phyloP scores from a whole-genome alignment of 106 monocot species.

The Hemerocallis citrina region DNA sequence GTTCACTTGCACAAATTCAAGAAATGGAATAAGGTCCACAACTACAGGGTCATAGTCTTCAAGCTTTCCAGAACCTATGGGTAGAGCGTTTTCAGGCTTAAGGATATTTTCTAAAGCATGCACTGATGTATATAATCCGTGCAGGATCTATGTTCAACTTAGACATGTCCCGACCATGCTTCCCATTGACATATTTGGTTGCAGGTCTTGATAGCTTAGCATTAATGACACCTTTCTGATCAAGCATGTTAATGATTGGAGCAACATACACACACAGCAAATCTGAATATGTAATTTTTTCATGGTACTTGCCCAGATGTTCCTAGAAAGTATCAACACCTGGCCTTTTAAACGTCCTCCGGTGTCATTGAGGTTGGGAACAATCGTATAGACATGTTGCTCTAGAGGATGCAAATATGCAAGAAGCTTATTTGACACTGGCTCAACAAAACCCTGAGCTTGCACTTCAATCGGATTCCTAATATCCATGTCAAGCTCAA shows the following conservation, averaged over 20 bases:
- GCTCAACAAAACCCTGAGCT: constrained; percentile 85
- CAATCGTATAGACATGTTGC: constrained; percentile 92
- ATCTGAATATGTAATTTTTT: constrained; percentile 86
- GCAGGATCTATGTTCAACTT: too few species aligned
- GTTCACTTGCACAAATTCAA: too few species aligned
- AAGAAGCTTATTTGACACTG: constrained; percentile 96
- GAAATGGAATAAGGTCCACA: too few species aligned
- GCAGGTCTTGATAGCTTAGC: constrained; percentile 84
- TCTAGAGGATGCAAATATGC: constrained; percentile 94
- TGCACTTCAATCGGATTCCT: too few species aligned
- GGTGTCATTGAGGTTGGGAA: constrained; percentile 94
- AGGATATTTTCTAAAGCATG: too few species aligned
- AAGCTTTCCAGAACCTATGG: too few species aligned
- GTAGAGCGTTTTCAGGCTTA: too few species aligned
- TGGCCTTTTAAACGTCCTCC: constrained; percentile 92
- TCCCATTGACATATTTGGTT: constrained; percentile 80
- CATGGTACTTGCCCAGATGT: constrained; percentile 82
- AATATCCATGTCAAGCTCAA: too few species aligned
- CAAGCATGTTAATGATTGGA: constrained; percentile 79
- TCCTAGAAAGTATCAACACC: constrained; percentile 89
- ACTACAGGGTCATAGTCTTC: too few species aligned
- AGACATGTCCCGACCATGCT: too few species aligned
- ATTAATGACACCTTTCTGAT: constrained; percentile 72
- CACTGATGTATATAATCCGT: too few species aligned
- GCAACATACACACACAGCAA: constrained; percentile 87